These are phyloP conservation scores for Cetradonia linearis DNA, from an alignment of 495 filamentous ascomycete genomes.

Conservation along the genomic window DNA sequence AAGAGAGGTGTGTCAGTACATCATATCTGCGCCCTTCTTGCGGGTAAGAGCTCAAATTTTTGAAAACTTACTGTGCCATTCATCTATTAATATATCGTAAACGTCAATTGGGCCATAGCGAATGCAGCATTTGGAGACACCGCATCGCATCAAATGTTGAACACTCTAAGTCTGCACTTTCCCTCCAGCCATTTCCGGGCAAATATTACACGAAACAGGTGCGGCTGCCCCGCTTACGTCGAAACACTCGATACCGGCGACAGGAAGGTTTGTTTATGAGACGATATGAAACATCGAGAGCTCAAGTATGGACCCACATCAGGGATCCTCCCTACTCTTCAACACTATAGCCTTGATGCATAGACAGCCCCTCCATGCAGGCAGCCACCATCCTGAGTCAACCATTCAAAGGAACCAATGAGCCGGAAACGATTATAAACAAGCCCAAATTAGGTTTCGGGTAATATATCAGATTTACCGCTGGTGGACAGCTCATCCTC, in stretches of 20 bases:
- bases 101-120: not conserved
- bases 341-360: not conserved
- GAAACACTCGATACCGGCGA: not conserved
- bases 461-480: not conserved
- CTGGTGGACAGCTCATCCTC: not conserved
- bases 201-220: not conserved
- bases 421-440: not conserved
- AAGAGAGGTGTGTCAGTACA: not conserved
- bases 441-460: not conserved
- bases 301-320: not conserved
- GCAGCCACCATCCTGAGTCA: not conserved
- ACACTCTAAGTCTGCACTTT: not conserved
- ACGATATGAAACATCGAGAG: not conserved
- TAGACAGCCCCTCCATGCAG: not conserved
- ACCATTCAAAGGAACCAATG: not conserved
- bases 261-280: not conserved
- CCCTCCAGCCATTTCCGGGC: not conserved
- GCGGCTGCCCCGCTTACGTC: not conserved
- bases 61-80: not conserved
- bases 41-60: not conserved
- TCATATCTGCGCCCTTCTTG: not conserved
- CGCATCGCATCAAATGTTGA: not conserved
- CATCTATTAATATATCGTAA: not conserved
- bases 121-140: not conserved
- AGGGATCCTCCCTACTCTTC: not conserved